A percentile compares a stretch with the other conserved stretches of the same genome.
These are phyloP conservation scores for Diaporthe amygdali DNA, from an alignment of 2,329 filamentous ascomycete species.

Conservation along the genomic window DNA sequence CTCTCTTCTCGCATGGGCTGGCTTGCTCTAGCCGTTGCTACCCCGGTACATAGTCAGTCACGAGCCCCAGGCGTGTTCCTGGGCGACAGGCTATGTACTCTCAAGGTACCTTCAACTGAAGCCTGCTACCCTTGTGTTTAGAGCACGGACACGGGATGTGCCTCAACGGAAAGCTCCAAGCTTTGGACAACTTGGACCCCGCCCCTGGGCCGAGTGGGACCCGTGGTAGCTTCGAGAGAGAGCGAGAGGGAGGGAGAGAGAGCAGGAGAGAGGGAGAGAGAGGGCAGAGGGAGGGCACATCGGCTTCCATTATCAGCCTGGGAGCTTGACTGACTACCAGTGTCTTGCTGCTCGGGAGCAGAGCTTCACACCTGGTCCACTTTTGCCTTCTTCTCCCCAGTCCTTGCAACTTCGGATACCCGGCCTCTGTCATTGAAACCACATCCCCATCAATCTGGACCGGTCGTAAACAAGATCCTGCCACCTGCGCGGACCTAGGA, in stretches of 20 bases:
- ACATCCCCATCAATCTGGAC: conserved; percentile 7
- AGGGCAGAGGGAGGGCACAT: background rate
- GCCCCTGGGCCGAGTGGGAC: conserved; percentile 8
- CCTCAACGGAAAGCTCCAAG: conserved; percentile 1
- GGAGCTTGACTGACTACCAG: background rate
- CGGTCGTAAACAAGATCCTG: background rate
- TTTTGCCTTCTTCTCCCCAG: background rate
- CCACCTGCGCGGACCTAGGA: background rate
- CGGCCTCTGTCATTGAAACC: conserved; percentile 3
- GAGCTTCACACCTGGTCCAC: conserved; percentile 1
- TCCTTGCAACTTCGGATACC: conserved; percentile 4
- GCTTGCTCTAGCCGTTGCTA: background rate
- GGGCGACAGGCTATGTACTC: background rate
- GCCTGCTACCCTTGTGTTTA: background rate
- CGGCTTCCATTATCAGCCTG: background rate
- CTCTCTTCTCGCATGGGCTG: background rate
- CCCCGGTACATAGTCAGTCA: background rate
- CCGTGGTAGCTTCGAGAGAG: conserved; percentile 9
- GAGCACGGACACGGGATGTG: background rate
- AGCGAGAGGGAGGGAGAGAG: background rate
- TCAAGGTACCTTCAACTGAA: background rate
- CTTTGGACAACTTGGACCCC: background rate
- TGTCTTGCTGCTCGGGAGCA: background rate
- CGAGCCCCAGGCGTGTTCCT: background rate
- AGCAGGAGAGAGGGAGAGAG: background rate